Evolutionary conservation across 2,329 filamentous ascomycete species (phyloP), one percentile per base, ranked within the genome.

Genomic region (Periconia sp.): DNA sequence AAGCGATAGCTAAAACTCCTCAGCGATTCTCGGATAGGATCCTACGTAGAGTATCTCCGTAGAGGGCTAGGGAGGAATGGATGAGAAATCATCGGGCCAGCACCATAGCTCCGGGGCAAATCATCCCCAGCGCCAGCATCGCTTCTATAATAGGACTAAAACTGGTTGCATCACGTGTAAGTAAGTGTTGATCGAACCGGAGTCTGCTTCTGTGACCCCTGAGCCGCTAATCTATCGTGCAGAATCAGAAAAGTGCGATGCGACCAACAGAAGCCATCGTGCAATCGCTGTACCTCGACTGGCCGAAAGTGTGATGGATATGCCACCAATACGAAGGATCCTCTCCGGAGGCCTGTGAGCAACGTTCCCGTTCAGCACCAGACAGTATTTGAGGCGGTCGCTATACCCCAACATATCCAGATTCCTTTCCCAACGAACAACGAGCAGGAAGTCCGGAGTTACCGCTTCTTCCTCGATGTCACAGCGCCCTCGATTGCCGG

Each of bases 121-220:
- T n/a, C n/a, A n/a, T n/a, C n/a, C n/a, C n/a, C n/a, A 40, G 22
- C 29, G 29, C 12, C 37, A 22, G 4, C 19, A 30, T 13, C 37
- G 37, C 8, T 23, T 40, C 11, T 16, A 13, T 12, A 40, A n/a
- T n/a, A n/a, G 37, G 17, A 23, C 28, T 4, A 40, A 33, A n/a
- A 40, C 29, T 7, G 37, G 37, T 21, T 40, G 37, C 16, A 33
- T 40, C 16, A 40, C 37, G 17, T 40, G 37, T 30, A 40, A 40
- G 37, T 40, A 33, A 33, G 37, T 19, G 11, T 22, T 15, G 22
- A 17, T 16, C 11, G 4, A 18, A 30, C 17, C 29, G 8, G 17
- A n/a, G n/a, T n/a, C n/a, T n/a, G n/a, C n/a, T 23, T 28, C 21
- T 18, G 11, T 36, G n/a, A 12, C 18, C 15, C n/a, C n/a, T 36